Evolutionary conservation across 192 early-diverging fungal genomes (phyloP), one percentile per base, ranked within the genome.

Genomic region (Backusella australiensis): DNA sequence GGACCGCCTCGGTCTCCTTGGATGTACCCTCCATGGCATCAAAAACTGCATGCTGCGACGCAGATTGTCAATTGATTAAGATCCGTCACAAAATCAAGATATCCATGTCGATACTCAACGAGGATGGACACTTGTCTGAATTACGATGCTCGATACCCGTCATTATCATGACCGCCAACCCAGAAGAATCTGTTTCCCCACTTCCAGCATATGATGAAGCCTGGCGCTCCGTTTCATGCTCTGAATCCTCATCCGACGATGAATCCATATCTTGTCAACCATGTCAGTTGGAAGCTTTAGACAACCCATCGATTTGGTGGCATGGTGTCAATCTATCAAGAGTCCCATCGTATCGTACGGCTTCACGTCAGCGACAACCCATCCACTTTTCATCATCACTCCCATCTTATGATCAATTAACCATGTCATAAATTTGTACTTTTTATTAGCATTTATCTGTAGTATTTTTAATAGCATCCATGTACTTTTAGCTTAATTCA

Each of bases 41-140:
- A n/a, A 14, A 71, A 6, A 35, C 49, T 1, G 75, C 79, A 39
- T 75, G 56, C 26, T 80, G 76, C 34, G 83, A 84, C 68, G 44
- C 83, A 0, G 52, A 80, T 23, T 82, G 73, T 59, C 78, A 82
- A 6, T 72, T 82, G 49, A 84, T 84, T 14, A 34, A 72, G 9
- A 72, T 84, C 36, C 34, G 49, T 2, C 83, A 84, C 70, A 80
- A 82, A 69, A 44, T 84, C 34, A 80, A 75, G 35, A 73, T 84
- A 44, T 49, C 53, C 2, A 59, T 84, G 2, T 70, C 59, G 4
- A 42, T 84, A 17, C 19, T 63, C 6, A 79, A 77, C 49, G 32
- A 56, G 12, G 81, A 82, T 34, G 80, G 80, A 6, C 76, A 81
- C 67, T 69, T 77, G 26, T 81, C 80, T 17, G 83, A 84, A 77